These are phyloP conservation scores for Hibiscus syriacus DNA, from an alignment of 345 rosid species.

Conservation along the genomic window DNA sequence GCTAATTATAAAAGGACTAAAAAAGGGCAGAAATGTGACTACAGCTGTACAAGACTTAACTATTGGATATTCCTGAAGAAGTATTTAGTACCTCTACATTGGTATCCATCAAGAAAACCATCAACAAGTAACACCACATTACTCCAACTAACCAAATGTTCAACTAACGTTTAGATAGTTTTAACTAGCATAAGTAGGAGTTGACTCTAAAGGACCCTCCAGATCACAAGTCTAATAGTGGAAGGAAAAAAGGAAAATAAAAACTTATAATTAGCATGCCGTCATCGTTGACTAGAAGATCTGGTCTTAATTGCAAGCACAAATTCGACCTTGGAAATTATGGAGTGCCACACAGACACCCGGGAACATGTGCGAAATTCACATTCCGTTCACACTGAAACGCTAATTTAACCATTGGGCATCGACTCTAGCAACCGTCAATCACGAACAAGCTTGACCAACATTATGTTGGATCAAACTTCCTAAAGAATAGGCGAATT, in stretches of 20 bases:
- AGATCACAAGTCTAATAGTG: not conserved
- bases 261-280: not conserved
- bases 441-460: constrained; percentile 5
- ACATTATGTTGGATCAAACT: not conserved
- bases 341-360: not conserved
- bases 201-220: not conserved
- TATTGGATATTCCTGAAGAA: not conserved
- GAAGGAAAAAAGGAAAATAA: not conserved
- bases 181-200: constrained; percentile 4
- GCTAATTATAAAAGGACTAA: not conserved
- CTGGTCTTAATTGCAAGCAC: constrained; percentile 1
- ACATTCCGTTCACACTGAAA: constrained; percentile 1
- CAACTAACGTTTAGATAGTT: not conserved
- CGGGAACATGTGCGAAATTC: not conserved
- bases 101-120: not conserved
- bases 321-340: not conserved
- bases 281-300: constrained; percentile 4
- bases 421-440: not conserved
- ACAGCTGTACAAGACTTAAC: not conserved
- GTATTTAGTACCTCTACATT: not conserved
- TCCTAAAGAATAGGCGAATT: not conserved
- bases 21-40: not conserved
- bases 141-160: too few species aligned
- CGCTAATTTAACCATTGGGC: constrained; percentile 1
- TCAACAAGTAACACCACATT: not conserved